Base-by-base conservation (phyloP, 108 stramenopile species). In the Nannochloropsis salina region DNA sequence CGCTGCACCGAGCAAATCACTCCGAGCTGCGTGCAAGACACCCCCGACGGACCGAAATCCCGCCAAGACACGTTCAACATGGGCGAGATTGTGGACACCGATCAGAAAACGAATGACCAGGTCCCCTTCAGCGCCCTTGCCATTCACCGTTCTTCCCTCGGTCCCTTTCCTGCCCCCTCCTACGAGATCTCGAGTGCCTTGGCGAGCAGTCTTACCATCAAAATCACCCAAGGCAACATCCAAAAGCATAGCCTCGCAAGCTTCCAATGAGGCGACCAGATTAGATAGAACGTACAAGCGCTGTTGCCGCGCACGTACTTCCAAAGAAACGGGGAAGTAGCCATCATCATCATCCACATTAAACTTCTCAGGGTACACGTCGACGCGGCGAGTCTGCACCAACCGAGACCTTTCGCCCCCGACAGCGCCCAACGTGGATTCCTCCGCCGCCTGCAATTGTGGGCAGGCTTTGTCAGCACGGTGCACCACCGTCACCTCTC, bases 391-490 rank as follows among this genome's bases (percentile, higher is more conserved):
- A n/a, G 61, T n/a, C 61, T n/a, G 15, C 6, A 74, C 61, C 61
- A 74, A n/a, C 61, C 20, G n/a, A 15, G 61, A 74, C 4, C 20
- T n/a, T n/a, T 74, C 61, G 15, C 61, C 61, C 3, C 61, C 61
- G 20, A 74, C 61, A 74, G 61, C 61, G 2, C 61, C 61, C 61
- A 74, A n/a, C 61, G n/a, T 74, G 15, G 61, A 15, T 74, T 74
- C 61, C 61, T 74, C 61, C 61, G 20, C 61, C n/a, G 61, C 61
- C 61, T 74, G 61, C 61, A 74, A 74, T n/a, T n/a, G 61, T n/a
- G 61, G 61, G 6, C 61, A 74, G 61, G 61, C 61, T 6, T 74
- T 74, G 61, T 74, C 61, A 8, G 61, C 61, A n/a, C 61, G 61
- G 3, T 74, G 61, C 15, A 74, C 61, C 15, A 74, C 61, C 3